Evolutionary conservation across 2,329 filamentous ascomycete species (phyloP), one percentile per base, ranked within the genome.

Genomic region (Colletotrichum viniferum): DNA sequence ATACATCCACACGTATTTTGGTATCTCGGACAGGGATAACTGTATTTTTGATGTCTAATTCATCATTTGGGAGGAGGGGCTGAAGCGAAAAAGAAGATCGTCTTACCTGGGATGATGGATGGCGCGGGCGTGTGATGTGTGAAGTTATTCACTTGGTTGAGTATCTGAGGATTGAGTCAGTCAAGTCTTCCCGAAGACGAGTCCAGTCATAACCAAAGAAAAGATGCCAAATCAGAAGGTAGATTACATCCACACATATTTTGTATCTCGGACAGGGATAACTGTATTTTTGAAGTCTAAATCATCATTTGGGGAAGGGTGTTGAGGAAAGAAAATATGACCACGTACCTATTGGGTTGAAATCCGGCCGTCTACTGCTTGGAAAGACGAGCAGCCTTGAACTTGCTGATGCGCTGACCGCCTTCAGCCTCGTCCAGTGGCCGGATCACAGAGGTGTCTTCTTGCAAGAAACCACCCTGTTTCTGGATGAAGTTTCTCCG

Each of bases 401-500:
- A 96, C 76, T 92, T 90, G 86, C 94, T 95, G 77, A 95, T 84
- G 79, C 89, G 91, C 83, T 90, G 88, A 3, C 90, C 90, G 60
- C 92, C 91, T 64, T 93, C 90, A 30, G 90, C 88, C 79, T 96
- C 92, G 69, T 93, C 92, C 60, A 96, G 87, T 2, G 94, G 91
- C 68, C 94, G 89, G 62, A 92, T 90, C 21, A 90, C 90, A 68
- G 91, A 88, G 75, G 95, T 92, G 74, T 94, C 91, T 79, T 95
- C 91, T 73, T 91, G 90, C 79, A 94, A 86, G 83, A 98, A 98
- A 4, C 96, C 96, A 67, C 96, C 96, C 79, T 97, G 92, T 79
- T 92, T 90, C 78, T 95, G 92, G 69, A 98, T 96, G 84, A 97
- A 93, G 80, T 91, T 91, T 82, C 96, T 98, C 24, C 96, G 93